Evolutionary conservation across 139 green algal species (phyloP), one percentile per base, ranked within the genome.

Genomic region (Chlorella sorokiniana): DNA sequence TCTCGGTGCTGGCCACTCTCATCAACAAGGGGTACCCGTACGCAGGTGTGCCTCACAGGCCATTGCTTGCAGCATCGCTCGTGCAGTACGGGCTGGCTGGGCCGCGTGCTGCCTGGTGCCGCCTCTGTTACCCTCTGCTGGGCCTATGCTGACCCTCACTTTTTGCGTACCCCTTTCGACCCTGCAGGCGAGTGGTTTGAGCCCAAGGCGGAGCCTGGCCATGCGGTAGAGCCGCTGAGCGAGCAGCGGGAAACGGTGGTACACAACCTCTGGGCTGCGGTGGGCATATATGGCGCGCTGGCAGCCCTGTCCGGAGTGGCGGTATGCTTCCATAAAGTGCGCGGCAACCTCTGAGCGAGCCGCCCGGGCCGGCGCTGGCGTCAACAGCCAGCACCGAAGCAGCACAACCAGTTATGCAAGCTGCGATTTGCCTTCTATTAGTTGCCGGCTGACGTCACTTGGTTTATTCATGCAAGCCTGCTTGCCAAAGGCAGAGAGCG

Each of bases 181-280:
- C 41, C 25, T 61, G 84, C 77, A 51, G 84, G 84, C 48, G 84
- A 88, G 69, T 88, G 84, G 84, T 88, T 84, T 81, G 80, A 86
- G 68, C 14, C 65, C 38, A 86, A 86, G 63, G 37, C 59, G 31
- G 51, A 81, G 52, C 62, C 75, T 9, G 80, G 80, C 0, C 31
- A 82, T 11, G 18, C 64, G 8, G 23, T 69, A 1, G 51, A 68
- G 59, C 84, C 84, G 4, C n/a, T 88, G 5, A 33, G 72, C 2
- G 84, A 86, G 59, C 84, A 88, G 75, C 42, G 72, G 41, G 80
- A 61, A 10, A 31, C 25, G 38, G 80, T 78, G 31, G 80, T 84
- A 6, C 7, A 27, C 25, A 73, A 62, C 37, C 65, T 88, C 0
- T 88, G 84, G 84, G 31, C 27, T 22, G 65, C 83, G n/a, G 78